Percentiles rank a stretch among this genome's conserved stretches.
These are phyloP conservation scores for Ceratobasidium sp. DNA, from an alignment of 1,284 basidiomycete species.

Conservation along the genomic window DNA sequence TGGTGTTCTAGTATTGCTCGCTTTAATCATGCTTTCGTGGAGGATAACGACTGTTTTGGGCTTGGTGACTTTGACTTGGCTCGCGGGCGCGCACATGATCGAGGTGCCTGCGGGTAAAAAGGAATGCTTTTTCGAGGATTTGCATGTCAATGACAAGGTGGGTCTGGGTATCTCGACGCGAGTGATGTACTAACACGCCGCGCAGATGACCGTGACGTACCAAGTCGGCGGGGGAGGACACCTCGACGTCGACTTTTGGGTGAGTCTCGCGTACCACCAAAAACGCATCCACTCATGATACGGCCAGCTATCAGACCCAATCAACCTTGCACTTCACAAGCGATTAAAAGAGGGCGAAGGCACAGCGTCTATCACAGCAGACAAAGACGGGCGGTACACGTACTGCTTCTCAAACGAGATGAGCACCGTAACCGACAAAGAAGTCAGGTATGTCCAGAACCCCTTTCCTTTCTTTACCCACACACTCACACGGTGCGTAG, in stretches of 20 bases:
- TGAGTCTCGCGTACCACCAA: conserved; percentile 60
- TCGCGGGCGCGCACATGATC: conserved; percentile 59
- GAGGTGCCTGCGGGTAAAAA: conserved; percentile 79
- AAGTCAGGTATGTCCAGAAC: conserved; percentile 75
- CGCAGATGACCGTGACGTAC: conserved; percentile 98
- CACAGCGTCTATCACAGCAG: conserved; percentile 86
- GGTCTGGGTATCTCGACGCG: conserved; percentile 44
- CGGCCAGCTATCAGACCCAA: conserved; percentile 82
- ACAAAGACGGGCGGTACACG: conserved; percentile 86
- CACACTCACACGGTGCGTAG: conserved; percentile 59
- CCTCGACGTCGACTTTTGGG: conserved; percentile 96
- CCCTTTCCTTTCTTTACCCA: conserved; percentile 10
- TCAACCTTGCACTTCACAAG: conserved; percentile 73
- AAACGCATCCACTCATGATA: neutral
- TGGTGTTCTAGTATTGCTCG: neutral
- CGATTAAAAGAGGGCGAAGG: conserved; percentile 91
- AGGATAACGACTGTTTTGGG: conserved; percentile 16
- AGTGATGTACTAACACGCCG: conserved; percentile 21
- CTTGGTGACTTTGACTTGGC: conserved; percentile 34
- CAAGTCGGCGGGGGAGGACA: conserved; percentile 98
- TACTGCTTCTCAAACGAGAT: conserved; percentile 99
- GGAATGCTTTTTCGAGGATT: conserved; percentile 98
- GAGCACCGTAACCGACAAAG: conserved; percentile 94
- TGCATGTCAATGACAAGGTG: conserved; percentile 94
- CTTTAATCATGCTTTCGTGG: conserved; percentile 27